These are phyloP conservation scores for Ganoderma meredithae DNA, from an alignment of 1,284 basidiomycete genomes.

Conservation along the genomic window DNA sequence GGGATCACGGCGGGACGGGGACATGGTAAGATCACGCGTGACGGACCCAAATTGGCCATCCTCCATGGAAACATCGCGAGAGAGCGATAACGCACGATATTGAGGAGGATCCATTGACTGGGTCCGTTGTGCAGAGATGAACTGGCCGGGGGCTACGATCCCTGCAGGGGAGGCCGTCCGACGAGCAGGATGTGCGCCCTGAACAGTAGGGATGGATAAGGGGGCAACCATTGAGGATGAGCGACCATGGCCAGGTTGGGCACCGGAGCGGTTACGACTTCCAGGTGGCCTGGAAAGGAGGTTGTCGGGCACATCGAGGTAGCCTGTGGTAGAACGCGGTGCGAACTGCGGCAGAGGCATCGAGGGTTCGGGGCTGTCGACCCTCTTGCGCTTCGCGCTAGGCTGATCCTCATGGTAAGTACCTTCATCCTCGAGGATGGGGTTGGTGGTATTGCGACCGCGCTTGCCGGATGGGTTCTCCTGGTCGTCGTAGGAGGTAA, in stretches of 20 bases:
- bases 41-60: slow-evolving; percentile 23
- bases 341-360: slow-evolving; percentile 24
- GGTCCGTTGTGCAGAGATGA: slow-evolving; percentile 32
- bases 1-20: slow-evolving; percentile 51
- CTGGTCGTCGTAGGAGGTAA: slow-evolving; percentile 34
- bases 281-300: slow-evolving; percentile 26
- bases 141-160: slow-evolving; percentile 26
- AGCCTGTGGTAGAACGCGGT: slow-evolving; percentile 32
- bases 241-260: slow-evolving; percentile 26
- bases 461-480: slow-evolving; percentile 38
- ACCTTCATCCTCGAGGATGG: slow-evolving; percentile 27
- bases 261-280: slow-evolving; percentile 21
- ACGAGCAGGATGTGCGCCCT: slow-evolving; percentile 26
- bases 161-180: slow-evolving; percentile 35
- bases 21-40: slow-evolving; percentile 50
- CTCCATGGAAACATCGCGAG: slow-evolving; percentile 43
- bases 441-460: slow-evolving; percentile 26
- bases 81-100: slow-evolving; percentile 35
- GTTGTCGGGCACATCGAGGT: slow-evolving; percentile 41
- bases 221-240: slow-evolving; percentile 36
- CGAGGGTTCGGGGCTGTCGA: slow-evolving; percentile 36
- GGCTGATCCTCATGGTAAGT: slow-evolving; percentile 34
- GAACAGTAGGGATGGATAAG: slow-evolving; percentile 22
- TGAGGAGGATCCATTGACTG: slow-evolving; percentile 42
- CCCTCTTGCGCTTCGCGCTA: slow-evolving; percentile 40